Percentiles rank a stretch among this genome's conserved stretches.
phyloP scores from a whole-genome alignment of 2,329 filamentous ascomycete genomes.

The Trichoderma sp. region DNA sequence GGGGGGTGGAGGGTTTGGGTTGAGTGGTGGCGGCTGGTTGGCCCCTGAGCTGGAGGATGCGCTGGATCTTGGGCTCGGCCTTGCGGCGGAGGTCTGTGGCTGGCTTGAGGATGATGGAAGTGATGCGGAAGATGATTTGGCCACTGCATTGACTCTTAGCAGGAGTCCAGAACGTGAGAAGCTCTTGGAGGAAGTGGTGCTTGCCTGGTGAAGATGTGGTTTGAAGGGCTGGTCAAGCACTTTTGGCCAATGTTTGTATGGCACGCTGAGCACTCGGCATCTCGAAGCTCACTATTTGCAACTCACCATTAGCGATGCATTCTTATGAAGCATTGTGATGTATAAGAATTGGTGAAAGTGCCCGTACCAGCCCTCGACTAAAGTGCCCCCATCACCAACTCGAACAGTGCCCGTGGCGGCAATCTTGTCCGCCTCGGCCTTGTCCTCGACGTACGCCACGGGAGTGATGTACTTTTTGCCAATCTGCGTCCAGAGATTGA shows the following conservation, averaged over 20 bases:
- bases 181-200: constrained; percentile 19
- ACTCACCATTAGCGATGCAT: not conserved
- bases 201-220: constrained; percentile 45
- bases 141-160: constrained; percentile 36
- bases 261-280: constrained; percentile 42
- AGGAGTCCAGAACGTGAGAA: not conserved
- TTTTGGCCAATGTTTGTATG: constrained; percentile 40
- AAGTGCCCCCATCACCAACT: constrained; percentile 40
- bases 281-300: constrained; percentile 41
- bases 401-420: constrained; percentile 34
- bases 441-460: constrained; percentile 34
- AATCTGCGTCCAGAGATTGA: constrained; percentile 47
- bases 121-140: constrained; percentile 42
- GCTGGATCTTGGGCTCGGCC: constrained; percentile 40
- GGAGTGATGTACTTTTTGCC: constrained; percentile 47
- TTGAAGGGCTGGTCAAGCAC: constrained; percentile 40
- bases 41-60: constrained; percentile 39
- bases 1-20: not conserved
- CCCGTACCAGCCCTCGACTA: constrained; percentile 36
- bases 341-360: not conserved
- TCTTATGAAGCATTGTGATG: not conserved
- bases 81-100: constrained; percentile 32
- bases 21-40: constrained; percentile 23
- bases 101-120: constrained; percentile 37
- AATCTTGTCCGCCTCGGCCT: constrained; percentile 11